Conservation (phyloP, 2,329 filamentous ascomycete genomes). For the Lasiodiplodia theobromae region DNA sequence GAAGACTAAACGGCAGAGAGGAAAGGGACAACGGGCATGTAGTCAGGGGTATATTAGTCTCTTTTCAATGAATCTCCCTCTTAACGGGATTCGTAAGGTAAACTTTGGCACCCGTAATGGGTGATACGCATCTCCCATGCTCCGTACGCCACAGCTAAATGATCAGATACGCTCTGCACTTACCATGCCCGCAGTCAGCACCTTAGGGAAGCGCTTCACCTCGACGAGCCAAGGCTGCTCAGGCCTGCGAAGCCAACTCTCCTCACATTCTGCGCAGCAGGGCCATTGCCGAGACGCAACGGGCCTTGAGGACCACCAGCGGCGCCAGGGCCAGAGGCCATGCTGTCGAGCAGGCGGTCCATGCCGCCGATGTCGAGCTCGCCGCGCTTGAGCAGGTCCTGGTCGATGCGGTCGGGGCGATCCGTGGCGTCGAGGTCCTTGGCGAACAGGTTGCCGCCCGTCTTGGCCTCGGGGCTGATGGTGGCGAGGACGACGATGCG, state of each 20-base stretch:
- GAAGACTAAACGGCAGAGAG: neutral
- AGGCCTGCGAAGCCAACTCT: conserved; percentile 30
- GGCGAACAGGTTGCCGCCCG: conserved; percentile 39
- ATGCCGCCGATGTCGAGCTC: conserved; percentile 58
- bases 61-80: neutral
- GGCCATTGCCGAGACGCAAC: conserved; percentile 5
- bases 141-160: conserved; percentile 1
- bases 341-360: conserved; percentile 52
- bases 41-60: conserved; percentile 20
- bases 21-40: neutral
- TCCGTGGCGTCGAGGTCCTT: conserved; percentile 43
- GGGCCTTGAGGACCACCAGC: neutral
- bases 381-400: conserved; percentile 52
- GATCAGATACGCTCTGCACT: conserved; percentile 8
- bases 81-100: neutral
- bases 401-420: conserved; percentile 45
- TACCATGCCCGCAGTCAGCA: neutral
- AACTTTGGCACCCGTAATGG: neutral
- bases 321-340: conserved; percentile 33
- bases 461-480: conserved; percentile 40
- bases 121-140: neutral
- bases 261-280: conserved; percentile 4
- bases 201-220: neutral
- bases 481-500: conserved; percentile 52
- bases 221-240: conserved; percentile 23